Conservation (phyloP, 257 asterid genomes). For the Penstemon eatonii region DNA sequence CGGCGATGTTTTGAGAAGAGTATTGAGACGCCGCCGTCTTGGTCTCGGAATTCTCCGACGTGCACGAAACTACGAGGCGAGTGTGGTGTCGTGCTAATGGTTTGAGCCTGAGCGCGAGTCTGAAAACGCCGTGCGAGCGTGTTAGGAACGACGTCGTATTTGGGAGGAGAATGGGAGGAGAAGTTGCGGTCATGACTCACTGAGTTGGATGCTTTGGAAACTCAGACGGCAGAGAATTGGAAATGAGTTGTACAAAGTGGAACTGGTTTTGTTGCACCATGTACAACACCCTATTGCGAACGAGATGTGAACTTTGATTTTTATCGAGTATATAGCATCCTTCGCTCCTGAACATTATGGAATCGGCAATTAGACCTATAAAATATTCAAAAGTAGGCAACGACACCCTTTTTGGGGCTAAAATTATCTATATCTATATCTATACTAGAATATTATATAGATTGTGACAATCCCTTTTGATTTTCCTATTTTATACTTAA, state of each 20-base stretch:
- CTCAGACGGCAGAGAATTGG: conserved; percentile 18
- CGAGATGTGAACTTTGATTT: too few relatives aligned
- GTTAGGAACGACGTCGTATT: conserved; percentile 4
- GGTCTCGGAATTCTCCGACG: conserved; percentile 28
- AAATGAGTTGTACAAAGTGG: conserved; percentile 8
- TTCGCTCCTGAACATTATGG: too few relatives aligned
- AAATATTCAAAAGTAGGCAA: too few relatives aligned
- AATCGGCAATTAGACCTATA: too few relatives aligned
- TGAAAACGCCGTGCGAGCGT: conserved; percentile 22
- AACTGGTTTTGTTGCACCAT: conserved; percentile 24
- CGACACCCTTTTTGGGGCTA: too few relatives aligned
- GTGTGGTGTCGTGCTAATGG: conserved; percentile 28
- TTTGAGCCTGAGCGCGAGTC: conserved; percentile 26
- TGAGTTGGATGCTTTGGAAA: conserved; percentile 26
- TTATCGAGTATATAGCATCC: not conserved
- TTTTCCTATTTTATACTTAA: too few relatives aligned
- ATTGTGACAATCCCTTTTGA: not conserved
- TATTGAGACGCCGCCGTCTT: conserved; percentile 25
- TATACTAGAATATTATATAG: not conserved
- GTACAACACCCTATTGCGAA: conserved; percentile 21
- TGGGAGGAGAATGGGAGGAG: conserved; percentile 24
- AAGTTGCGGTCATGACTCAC: conserved; percentile 28
- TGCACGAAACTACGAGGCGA: conserved; percentile 33
- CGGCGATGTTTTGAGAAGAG: conserved; percentile 25
- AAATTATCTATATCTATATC: too few relatives aligned